These are phyloP conservation scores for Copromyces sp. DNA, from an alignment of 495 filamentous ascomycete species.

Conservation along the genomic window DNA sequence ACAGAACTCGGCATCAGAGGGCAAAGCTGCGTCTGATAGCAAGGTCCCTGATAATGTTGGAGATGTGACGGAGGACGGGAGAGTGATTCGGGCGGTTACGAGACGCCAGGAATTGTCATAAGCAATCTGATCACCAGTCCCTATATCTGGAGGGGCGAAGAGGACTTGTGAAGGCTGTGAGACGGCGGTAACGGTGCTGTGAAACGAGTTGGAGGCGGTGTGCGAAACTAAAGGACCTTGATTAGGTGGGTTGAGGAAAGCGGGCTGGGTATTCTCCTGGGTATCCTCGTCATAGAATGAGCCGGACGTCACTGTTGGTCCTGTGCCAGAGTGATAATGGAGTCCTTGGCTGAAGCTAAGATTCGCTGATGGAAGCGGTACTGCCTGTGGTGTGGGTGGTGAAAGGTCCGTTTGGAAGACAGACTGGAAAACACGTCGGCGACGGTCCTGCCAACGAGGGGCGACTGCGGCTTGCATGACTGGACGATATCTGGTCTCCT, in stretches of 20 bases:
- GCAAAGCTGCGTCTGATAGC: slow-evolving; percentile 26
- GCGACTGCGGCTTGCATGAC: slow-evolving; percentile 19
- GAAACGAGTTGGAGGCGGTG: slow-evolving; percentile 3
- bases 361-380: slow-evolving; percentile 17
- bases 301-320: slow-evolving; percentile 2
- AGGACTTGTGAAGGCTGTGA: slow-evolving; percentile 11
- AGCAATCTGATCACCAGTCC: slow-evolving; percentile 41
- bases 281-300: slow-evolving; percentile 5
- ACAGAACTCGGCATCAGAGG: slow-evolving; percentile 26
- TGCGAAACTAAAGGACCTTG: not conserved
- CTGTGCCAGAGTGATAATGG: slow-evolving; percentile 4
- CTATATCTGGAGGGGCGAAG: slow-evolving; percentile 13
- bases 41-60: slow-evolving; percentile 34
- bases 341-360: not conserved
- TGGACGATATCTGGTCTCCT: not conserved
- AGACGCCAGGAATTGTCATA: slow-evolving; percentile 63
- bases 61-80: slow-evolving; percentile 39
- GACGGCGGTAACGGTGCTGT: slow-evolving; percentile 6
- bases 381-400: slow-evolving; percentile 34
- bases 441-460: slow-evolving; percentile 31
- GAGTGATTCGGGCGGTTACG: slow-evolving; percentile 50
- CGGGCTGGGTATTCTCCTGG: not conserved
- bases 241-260: not conserved
- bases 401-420: slow-evolving; percentile 39
- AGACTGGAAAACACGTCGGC: slow-evolving; percentile 38